Conservation (phyloP, 2,329 filamentous ascomycete genomes). For the Biscogniauxia mediterranea region DNA sequence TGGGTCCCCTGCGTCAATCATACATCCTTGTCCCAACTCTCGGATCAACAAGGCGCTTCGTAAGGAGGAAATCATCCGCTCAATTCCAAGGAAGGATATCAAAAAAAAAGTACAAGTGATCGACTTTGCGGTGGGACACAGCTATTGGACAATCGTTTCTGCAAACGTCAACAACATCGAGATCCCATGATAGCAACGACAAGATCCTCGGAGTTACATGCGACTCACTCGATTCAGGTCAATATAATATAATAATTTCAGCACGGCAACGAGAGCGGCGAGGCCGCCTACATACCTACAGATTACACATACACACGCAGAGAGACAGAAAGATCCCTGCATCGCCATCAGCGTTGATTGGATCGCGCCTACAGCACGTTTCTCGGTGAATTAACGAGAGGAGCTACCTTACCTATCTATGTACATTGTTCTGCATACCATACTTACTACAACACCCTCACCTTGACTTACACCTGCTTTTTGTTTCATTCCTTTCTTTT, state of each 20-base stretch:
- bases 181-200: slow-evolving; percentile 21
- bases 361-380: neutral
- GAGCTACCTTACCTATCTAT: neutral
- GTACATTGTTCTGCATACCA: neutral
- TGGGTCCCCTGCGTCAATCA: neutral
- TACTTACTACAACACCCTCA: neutral
- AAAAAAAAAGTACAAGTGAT: slow-evolving; percentile 7
- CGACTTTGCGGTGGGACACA: slow-evolving; percentile 11
- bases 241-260: slow-evolving; percentile 2
- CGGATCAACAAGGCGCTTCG: neutral
- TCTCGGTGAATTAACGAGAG: neutral
- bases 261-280: slow-evolving; percentile 14
- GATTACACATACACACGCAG: neutral
- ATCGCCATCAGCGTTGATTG: neutral
- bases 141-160: slow-evolving; percentile 24
- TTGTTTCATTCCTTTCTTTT: neutral
- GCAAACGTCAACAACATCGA: slow-evolving; percentile 23
- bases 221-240: slow-evolving; percentile 8
- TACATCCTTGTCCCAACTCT: neutral
- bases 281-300: neutral
- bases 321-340: neutral
- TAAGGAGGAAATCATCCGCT: neutral
- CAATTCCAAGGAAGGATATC: neutral
- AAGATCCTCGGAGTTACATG: neutral
- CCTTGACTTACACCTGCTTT: neutral